A percentile compares a stretch with the other conserved stretches of the same genome.
Evolutionary conservation across 2,329 filamentous ascomycete genomes (phyloP).

Genomic region (Colletotrichum tropicicola): DNA sequence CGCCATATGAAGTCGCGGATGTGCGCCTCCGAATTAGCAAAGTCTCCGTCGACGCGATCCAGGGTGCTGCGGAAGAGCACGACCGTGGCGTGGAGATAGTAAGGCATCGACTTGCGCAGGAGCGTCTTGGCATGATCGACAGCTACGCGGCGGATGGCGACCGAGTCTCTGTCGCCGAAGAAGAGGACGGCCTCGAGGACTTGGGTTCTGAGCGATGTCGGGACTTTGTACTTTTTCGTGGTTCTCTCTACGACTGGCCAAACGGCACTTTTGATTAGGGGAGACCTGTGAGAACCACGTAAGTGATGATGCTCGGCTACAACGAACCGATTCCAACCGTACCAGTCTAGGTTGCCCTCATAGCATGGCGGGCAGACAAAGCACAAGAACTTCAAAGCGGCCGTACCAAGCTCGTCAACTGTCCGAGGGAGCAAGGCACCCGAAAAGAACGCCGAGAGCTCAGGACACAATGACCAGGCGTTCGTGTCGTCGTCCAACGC

Average conservation of each 20-base stretch:
- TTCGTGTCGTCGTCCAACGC: constrained; percentile 32
- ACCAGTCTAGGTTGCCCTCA: constrained; percentile 43
- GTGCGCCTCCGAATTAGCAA: constrained; percentile 35
- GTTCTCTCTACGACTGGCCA: constrained; percentile 38
- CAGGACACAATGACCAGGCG: constrained; percentile 33
- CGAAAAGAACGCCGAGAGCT: background rate
- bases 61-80: constrained; percentile 43
- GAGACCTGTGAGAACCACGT: constrained; percentile 32
- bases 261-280: constrained; percentile 34
- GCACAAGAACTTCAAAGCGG: constrained; percentile 36
- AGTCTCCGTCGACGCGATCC: constrained; percentile 36
- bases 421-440: constrained; percentile 23
- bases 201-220: constrained; percentile 26
- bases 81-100: constrained; percentile 41
- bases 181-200: constrained; percentile 40
- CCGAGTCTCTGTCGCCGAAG: constrained; percentile 41
- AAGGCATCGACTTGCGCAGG: constrained; percentile 39
- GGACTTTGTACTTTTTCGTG: constrained; percentile 25
- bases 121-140: constrained; percentile 36
- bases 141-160: constrained; percentile 35
- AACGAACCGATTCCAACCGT: background rate
- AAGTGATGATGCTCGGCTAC: background rate
- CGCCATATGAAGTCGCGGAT: constrained; percentile 37
- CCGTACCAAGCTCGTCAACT: constrained; percentile 30
- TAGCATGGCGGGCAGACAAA: constrained; percentile 42